A percentile compares a stretch with the other conserved stretches of the same genome.
phyloP scores from a whole-genome alignment of 2,329 filamentous ascomycete genomes.

The Neofusicoccum sp. region DNA sequence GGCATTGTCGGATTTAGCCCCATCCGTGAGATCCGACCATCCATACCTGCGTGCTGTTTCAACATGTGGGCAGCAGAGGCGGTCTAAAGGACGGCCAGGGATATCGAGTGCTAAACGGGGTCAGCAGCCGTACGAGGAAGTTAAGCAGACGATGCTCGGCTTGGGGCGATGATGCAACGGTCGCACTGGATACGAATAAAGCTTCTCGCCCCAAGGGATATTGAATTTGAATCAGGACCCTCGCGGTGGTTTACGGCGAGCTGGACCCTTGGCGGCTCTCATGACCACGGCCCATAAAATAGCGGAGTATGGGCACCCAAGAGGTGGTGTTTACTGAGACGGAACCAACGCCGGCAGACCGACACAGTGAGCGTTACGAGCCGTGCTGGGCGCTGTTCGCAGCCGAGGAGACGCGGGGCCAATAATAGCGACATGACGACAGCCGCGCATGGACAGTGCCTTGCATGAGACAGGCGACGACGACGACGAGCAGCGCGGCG shows the following conservation, averaged over 20 bases:
- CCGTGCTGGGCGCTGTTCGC: conserved; percentile 11
- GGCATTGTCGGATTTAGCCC: conserved; percentile 10
- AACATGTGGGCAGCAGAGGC: conserved; percentile 12
- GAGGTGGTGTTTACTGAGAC: conserved; percentile 18
- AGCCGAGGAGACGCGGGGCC: conserved; percentile 10
- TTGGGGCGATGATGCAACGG: conserved; percentile 4
- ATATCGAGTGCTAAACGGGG: background rate
- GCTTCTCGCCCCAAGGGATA: conserved; percentile 10
- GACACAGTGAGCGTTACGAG: conserved; percentile 20
- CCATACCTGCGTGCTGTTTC: conserved; percentile 14
- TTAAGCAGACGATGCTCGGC: conserved; percentile 1
- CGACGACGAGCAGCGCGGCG: conserved; percentile 10
- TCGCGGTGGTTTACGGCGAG: conserved; percentile 14
- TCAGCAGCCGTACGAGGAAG: background rate
- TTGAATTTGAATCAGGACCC: conserved; percentile 17
- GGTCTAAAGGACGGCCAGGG: conserved; percentile 4
- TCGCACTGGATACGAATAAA: conserved; percentile 10
- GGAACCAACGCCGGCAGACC: conserved; percentile 18
- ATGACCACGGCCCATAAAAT: conserved; percentile 20
- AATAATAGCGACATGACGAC: conserved; percentile 20
- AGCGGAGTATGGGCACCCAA: conserved; percentile 17
- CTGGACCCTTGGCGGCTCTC: conserved; percentile 13
- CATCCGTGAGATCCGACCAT: conserved; percentile 14
- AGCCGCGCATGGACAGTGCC: conserved; percentile 4
- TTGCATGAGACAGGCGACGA: conserved; percentile 19